Evolutionary conservation across 768 basidiomycete genomes (phyloP).

Genomic region (Mycena pura): DNA sequence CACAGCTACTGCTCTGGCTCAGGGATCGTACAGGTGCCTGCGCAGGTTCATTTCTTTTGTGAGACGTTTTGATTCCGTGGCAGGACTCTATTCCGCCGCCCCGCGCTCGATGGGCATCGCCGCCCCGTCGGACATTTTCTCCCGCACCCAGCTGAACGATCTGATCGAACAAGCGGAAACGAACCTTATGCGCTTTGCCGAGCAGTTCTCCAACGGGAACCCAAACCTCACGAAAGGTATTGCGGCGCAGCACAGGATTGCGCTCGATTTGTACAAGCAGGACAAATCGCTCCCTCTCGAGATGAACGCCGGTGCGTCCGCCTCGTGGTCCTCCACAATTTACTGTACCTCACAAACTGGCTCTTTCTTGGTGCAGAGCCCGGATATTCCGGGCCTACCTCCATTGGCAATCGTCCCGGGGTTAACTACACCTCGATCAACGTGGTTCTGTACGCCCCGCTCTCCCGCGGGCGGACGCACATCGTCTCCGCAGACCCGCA

Average conservation of each 20-base stretch:
- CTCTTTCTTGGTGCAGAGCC: constrained; percentile 31
- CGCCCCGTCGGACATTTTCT: constrained; percentile 36
- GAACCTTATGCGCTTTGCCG: constrained; percentile 32
- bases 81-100: constrained; percentile 37
- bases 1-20: constrained; percentile 37
- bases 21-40: constrained; percentile 37
- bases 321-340: background rate
- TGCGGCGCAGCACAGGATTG: constrained; percentile 36
- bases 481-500: constrained; percentile 51
- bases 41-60: background rate
- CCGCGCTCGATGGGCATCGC: constrained; percentile 39
- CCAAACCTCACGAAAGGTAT: constrained; percentile 37
- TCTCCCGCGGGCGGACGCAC: constrained; percentile 54
- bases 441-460: constrained; percentile 42
- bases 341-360: background rate
- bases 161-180: constrained; percentile 30
- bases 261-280: constrained; percentile 31
- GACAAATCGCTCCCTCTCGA: constrained; percentile 36
- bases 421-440: constrained; percentile 40
- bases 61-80: background rate
- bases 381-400: constrained; percentile 40
- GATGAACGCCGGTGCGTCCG: constrained; percentile 35
- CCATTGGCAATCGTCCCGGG: constrained; percentile 29
- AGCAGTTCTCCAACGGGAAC: constrained; percentile 41
- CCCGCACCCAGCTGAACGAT: constrained; percentile 16